These are phyloP conservation scores for Trichoderma simmonsii DNA, from an alignment of 2,329 filamentous ascomycete species.

Conservation along the genomic window DNA sequence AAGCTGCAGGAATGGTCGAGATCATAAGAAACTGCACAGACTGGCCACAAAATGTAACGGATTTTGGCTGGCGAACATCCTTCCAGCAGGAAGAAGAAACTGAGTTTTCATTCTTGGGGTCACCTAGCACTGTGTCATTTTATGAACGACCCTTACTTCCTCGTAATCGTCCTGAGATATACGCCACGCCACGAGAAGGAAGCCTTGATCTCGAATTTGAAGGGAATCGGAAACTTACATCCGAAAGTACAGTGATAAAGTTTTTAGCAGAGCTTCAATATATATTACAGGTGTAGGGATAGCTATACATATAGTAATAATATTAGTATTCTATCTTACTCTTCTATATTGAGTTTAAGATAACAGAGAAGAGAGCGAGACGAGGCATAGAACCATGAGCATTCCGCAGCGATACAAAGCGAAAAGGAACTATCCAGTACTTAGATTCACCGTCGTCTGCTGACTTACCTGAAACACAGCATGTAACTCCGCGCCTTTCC, in stretches of 20 bases:
- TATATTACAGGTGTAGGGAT: background rate
- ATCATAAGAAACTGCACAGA: conserved; percentile 13
- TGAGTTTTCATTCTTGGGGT: conserved; percentile 4
- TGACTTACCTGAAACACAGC: background rate
- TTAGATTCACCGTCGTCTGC: background rate
- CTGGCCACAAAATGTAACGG: conserved; percentile 10
- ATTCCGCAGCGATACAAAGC: too few relatives aligned
- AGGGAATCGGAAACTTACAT: conserved; percentile 4
- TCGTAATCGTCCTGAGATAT: conserved; percentile 6
- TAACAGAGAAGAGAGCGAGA: too few relatives aligned
- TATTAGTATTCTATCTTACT: too few relatives aligned
- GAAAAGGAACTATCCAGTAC: too few relatives aligned
- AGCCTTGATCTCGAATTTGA: conserved; percentile 12
- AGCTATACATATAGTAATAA: too few relatives aligned
- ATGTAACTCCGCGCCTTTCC: background rate
- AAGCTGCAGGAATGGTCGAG: conserved; percentile 7
- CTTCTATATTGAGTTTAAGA: too few relatives aligned
- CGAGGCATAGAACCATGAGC: too few relatives aligned
- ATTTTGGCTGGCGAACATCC: conserved; percentile 13
- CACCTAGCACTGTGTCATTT: background rate
- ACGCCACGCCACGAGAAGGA: conserved; percentile 2
- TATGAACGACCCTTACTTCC: conserved; percentile 1
- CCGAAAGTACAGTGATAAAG: background rate
- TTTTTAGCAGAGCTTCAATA: background rate
- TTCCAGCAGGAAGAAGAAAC: conserved; percentile 12